phyloP scores from a whole-genome alignment of 805 yeast species.

The Pichia manshurica region DNA sequence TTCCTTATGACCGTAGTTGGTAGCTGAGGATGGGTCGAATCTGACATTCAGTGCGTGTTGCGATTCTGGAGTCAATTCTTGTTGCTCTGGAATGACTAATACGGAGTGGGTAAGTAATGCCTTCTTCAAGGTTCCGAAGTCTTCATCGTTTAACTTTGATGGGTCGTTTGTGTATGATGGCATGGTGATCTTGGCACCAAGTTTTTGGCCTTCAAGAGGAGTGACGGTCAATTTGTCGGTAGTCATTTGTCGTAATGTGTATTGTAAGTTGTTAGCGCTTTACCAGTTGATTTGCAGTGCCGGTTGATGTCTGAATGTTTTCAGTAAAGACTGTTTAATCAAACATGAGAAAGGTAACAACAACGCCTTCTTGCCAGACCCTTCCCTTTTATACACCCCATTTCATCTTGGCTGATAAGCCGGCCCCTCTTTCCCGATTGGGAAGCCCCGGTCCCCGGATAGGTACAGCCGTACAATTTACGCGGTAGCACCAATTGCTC shows the following conservation, averaged over 20 bases:
- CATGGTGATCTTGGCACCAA: constrained; percentile 64
- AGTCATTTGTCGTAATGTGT: too few relatives aligned
- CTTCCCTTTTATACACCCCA: neutral
- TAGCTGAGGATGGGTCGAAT: constrained; percentile 67
- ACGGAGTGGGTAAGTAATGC: constrained; percentile 69
- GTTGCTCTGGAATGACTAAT: constrained; percentile 67
- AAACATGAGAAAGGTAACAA: too few relatives aligned
- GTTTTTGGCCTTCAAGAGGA: constrained; percentile 46
- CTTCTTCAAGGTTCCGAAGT: constrained; percentile 53
- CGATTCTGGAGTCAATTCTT: constrained; percentile 60
- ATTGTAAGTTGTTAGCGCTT: too few relatives aligned
- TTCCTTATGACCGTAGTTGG: constrained; percentile 75
- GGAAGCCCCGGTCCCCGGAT: constrained; percentile 3
- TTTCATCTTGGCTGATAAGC: neutral
- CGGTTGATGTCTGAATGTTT: too few relatives aligned
- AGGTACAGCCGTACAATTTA: neutral
- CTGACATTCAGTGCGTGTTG: constrained; percentile 72
- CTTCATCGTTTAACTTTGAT: constrained; percentile 54
- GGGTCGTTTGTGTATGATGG: constrained; percentile 77
- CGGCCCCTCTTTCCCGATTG: neutral
- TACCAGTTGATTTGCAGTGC: too few relatives aligned
- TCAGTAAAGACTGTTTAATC: too few relatives aligned
- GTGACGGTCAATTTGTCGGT: constrained; percentile 24
- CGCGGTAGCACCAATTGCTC: neutral
- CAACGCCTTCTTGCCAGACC: too few relatives aligned